These are phyloP conservation scores for Jimgerdemannia flammicorona DNA, from an alignment of 192 early-diverging fungal genomes.

Conservation along the genomic window DNA sequence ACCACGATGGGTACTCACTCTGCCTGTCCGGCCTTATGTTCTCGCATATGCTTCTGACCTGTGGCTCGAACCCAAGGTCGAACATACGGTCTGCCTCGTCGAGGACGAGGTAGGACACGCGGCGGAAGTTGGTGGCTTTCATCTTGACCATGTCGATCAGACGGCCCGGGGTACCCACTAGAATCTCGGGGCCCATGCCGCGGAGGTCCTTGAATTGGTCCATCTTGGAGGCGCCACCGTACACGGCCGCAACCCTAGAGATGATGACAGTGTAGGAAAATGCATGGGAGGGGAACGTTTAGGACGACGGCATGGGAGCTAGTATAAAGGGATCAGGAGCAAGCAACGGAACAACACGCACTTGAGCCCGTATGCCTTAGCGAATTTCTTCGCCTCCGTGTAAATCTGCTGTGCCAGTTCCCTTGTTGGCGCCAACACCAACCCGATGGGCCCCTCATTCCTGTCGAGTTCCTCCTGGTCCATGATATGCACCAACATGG, in stretches of 20 bases:
- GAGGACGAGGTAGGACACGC: slow-evolving; percentile 84
- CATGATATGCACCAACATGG: slow-evolving; percentile 85
- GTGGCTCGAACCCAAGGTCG: slow-evolving; percentile 76
- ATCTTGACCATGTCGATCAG: slow-evolving; percentile 88
- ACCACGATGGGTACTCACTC: slow-evolving; percentile 33
- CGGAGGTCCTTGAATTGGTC: slow-evolving; percentile 83
- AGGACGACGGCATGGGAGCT: background rate
- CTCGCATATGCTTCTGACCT: slow-evolving; percentile 53
- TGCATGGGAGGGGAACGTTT: background rate
- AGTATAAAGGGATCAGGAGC: background rate
- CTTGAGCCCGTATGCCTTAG: slow-evolving; percentile 67
- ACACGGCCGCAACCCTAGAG: slow-evolving; percentile 58
- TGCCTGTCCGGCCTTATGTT: slow-evolving; percentile 80
- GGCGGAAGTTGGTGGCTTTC: slow-evolving; percentile 76
- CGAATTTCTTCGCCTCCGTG: slow-evolving; percentile 74
- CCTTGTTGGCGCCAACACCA: slow-evolving; percentile 74
- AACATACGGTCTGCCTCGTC: slow-evolving; percentile 98
- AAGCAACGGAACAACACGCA: slow-evolving; percentile 11
- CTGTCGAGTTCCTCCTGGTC: slow-evolving; percentile 70
- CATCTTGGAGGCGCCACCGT: slow-evolving; percentile 78
- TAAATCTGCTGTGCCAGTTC: slow-evolving; percentile 81
- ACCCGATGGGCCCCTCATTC: slow-evolving; percentile 80
- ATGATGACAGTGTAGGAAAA: background rate
- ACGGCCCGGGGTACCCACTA: slow-evolving; percentile 82
- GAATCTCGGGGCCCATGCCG: slow-evolving; percentile 62